These are phyloP conservation scores for Colletotrichum sojae DNA, from an alignment of 2,329 filamentous ascomycete species.

Conservation along the genomic window DNA sequence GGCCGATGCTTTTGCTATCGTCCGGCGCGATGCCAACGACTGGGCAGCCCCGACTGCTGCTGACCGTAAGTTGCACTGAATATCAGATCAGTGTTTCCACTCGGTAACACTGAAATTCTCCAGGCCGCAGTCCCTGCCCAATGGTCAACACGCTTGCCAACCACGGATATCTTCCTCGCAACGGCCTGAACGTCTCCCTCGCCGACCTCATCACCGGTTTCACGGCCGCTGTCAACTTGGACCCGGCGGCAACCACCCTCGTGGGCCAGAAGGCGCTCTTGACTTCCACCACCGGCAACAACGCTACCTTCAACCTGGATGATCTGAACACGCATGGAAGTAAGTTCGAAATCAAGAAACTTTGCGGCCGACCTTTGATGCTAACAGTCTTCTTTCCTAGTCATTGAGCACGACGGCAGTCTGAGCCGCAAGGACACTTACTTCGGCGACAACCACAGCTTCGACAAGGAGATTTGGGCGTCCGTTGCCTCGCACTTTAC, in stretches of 20 bases:
- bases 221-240: conserved; percentile 40
- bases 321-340: conserved; percentile 46
- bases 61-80: conserved; percentile 22
- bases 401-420: conserved; percentile 54
- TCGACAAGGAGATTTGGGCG: conserved; percentile 47
- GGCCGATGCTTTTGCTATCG: conserved; percentile 27
- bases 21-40: conserved; percentile 19
- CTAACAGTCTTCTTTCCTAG: conserved; percentile 32
- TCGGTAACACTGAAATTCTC: neutral
- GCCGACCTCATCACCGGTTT: conserved; percentile 40
- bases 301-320: conserved; percentile 47
- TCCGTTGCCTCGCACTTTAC: conserved; percentile 43
- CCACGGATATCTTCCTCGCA: conserved; percentile 44
- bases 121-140: conserved; percentile 44
- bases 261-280: conserved; percentile 38
- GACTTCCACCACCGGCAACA: conserved; percentile 48
- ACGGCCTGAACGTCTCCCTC: conserved; percentile 39
- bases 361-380: neutral
- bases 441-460: conserved; percentile 50
- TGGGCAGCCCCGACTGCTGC: conserved; percentile 32
- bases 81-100: neutral
- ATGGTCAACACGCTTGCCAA: conserved; percentile 47
- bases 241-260: conserved; percentile 39
- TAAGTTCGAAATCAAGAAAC: conserved; percentile 13
- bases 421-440: conserved; percentile 48